Evolutionary conservation across 768 basidiomycete species (phyloP).

Genomic region (Leucosporidium creatinivorum): DNA sequence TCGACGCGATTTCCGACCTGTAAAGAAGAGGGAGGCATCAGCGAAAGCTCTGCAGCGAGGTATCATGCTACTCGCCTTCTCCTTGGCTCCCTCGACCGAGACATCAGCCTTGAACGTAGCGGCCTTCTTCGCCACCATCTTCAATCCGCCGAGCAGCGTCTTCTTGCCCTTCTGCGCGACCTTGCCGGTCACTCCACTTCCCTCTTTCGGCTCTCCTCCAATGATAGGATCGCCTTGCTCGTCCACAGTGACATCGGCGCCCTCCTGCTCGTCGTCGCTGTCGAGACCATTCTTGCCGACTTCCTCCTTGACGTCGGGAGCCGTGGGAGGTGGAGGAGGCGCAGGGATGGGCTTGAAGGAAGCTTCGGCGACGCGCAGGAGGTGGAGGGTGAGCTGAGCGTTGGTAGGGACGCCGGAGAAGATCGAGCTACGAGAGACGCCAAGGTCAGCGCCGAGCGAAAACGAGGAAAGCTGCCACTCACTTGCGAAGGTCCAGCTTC

Average conservation of each 20-base stretch:
- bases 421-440: slow-evolving; percentile 37
- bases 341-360: slow-evolving; percentile 32
- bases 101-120: slow-evolving; percentile 44
- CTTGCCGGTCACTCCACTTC: background rate
- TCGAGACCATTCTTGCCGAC: slow-evolving; percentile 28
- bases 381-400: slow-evolving; percentile 43
- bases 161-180: slow-evolving; percentile 2
- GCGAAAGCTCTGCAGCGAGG: slow-evolving; percentile 6
- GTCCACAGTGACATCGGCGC: background rate
- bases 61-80: slow-evolving; percentile 38
- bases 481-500: slow-evolving; percentile 43
- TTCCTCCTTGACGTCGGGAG: slow-evolving; percentile 39
- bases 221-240: background rate
- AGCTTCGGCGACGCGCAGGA: slow-evolving; percentile 42
- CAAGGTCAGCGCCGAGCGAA: background rate
- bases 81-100: slow-evolving; percentile 41
- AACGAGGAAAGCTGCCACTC: background rate
- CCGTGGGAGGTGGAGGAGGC: slow-evolving; percentile 36
- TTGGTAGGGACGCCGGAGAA: slow-evolving; percentile 44
- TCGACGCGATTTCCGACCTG: slow-evolving; percentile 43
- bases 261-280: slow-evolving; percentile 31
- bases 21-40: slow-evolving; percentile 9
- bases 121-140: slow-evolving; percentile 41
- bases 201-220: background rate
- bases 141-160: slow-evolving; percentile 41